Evolutionary conservation across 2,329 filamentous ascomycete species (phyloP), one percentile per base, ranked within the genome.

Genomic region (Apiospora arundinis): DNA sequence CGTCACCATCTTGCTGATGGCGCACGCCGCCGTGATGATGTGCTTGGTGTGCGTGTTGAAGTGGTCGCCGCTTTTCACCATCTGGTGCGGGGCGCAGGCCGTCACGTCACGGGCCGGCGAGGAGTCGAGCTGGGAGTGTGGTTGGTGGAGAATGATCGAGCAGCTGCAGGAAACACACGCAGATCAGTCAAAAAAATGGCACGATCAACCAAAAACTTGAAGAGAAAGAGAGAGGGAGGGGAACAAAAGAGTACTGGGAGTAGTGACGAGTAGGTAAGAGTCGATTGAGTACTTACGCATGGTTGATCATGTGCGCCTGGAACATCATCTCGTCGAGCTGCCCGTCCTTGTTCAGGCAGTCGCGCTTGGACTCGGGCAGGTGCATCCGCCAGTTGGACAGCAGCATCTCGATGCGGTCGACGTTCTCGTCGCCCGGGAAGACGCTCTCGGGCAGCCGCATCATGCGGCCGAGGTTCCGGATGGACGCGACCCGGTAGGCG

Each of bases 241-340:
- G n/a, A n/a, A n/a, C n/a, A n/a, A n/a, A n/a, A n/a, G n/a, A n/a
- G n/a, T n/a, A n/a, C n/a, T n/a, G n/a, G n/a, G n/a, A n/a, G n/a
- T n/a, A n/a, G n/a, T n/a, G n/a, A n/a, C n/a, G n/a, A n/a, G n/a
- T n/a, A n/a, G n/a, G n/a, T n/a, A n/a, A n/a, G n/a, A n/a, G n/a
- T n/a, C n/a, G n/a, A n/a, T n/a, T 40, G 12, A 7, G 42, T 4
- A 81, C 85, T 77, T 80, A 86, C 85, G 87, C 87, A 73, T 89
- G 83, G 44, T 84, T 87, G 76, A 97, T 93, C 90, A 97, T 95
- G 74, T 93, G 92, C 0, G 93, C 95, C 80, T 97, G 94, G 82
- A 97, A 97, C 81, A 97, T 91, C 88, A 97, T 92, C 82, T 97
- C 94, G 79, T 98, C 95, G 14, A 95, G 86, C 69, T 90, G 87